Evolutionary conservation across 1,139 yeast genomes (phyloP).

Genomic region (Lipomyces yarrowii): DNA sequence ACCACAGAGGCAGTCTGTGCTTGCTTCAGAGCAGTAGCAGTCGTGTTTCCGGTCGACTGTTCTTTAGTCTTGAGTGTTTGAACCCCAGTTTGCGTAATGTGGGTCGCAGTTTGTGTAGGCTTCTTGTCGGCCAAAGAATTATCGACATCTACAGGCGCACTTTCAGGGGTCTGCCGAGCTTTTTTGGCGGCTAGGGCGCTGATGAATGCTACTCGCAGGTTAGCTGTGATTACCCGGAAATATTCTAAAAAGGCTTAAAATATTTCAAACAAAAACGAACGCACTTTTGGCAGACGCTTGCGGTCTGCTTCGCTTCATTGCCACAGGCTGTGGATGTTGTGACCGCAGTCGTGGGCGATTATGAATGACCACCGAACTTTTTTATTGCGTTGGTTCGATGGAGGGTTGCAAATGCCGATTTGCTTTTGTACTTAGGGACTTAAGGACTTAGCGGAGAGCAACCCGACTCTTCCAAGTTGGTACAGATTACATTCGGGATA

Average conservation of each 20-base stretch:
- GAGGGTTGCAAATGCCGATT: not conserved
- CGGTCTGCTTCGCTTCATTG: conserved; percentile 4
- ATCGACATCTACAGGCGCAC: not conserved
- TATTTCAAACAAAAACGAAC: not conserved
- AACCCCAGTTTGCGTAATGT: not conserved
- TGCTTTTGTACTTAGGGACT: not conserved
- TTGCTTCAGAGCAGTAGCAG: not conserved
- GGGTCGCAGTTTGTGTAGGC: not conserved
- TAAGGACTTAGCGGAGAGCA: too few relatives aligned
- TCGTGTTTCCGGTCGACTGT: not conserved
- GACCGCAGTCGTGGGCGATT: not conserved
- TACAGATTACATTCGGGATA: too few relatives aligned
- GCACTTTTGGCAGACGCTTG: conserved; percentile 6
- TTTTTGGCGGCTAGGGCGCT: not conserved
- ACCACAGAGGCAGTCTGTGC: not conserved
- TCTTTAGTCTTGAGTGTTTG: not conserved
- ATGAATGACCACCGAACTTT: not conserved
- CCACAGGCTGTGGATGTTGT: not conserved
- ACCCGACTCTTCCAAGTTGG: too few relatives aligned
- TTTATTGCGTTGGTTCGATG: not conserved
- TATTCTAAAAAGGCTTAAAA: not conserved
- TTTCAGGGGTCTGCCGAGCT: conserved; percentile 1
- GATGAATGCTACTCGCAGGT: conserved; percentile 3
- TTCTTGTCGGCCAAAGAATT: not conserved
- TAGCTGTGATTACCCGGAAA: not conserved